A percentile compares a stretch with the other conserved stretches of the same genome.
phyloP scores from a whole-genome alignment of 2,329 filamentous ascomycete species.

The Colletotrichum zoysiae region DNA sequence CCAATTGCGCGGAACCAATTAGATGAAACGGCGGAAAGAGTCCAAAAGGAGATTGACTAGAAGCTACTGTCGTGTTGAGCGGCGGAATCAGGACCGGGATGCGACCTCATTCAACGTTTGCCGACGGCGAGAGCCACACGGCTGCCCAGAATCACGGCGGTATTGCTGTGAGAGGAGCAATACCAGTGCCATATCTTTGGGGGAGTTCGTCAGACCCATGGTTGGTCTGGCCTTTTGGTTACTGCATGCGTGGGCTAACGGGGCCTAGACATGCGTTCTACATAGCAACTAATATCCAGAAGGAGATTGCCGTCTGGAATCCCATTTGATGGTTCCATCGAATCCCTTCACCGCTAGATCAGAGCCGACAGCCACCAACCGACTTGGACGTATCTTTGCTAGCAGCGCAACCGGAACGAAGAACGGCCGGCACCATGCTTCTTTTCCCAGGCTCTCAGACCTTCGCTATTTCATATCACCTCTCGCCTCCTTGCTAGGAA shows the following conservation, averaged over 20 bases:
- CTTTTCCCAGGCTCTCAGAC: background rate
- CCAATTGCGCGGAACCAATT: constrained; percentile 19
- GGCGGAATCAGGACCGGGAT: background rate
- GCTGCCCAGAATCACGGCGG: background rate
- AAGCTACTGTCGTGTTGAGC: background rate
- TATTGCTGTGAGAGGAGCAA: background rate
- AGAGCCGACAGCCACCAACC: constrained; percentile 18
- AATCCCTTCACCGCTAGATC: constrained; percentile 36
- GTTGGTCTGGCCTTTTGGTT: constrained; percentile 15
- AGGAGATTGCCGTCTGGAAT: constrained; percentile 13
- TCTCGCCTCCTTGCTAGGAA: background rate
- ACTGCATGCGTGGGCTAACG: constrained; percentile 11
- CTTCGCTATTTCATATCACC: background rate
- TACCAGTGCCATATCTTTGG: constrained; percentile 2
- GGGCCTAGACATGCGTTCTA: constrained; percentile 17
- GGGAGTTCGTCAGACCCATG: constrained; percentile 1
- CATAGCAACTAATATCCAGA: constrained; percentile 26
- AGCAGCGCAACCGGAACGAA: background rate
- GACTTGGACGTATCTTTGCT: background rate
- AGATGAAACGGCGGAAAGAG: constrained; percentile 1
- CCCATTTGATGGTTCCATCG: constrained; percentile 4
- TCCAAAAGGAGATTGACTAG: constrained; percentile 8
- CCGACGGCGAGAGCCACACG: background rate
- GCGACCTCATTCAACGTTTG: background rate
- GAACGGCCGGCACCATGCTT: constrained; percentile 19